These are phyloP conservation scores for Pseudogymnoascus sp. DNA, from an alignment of 2,329 filamentous ascomycete genomes.

Conservation along the genomic window DNA sequence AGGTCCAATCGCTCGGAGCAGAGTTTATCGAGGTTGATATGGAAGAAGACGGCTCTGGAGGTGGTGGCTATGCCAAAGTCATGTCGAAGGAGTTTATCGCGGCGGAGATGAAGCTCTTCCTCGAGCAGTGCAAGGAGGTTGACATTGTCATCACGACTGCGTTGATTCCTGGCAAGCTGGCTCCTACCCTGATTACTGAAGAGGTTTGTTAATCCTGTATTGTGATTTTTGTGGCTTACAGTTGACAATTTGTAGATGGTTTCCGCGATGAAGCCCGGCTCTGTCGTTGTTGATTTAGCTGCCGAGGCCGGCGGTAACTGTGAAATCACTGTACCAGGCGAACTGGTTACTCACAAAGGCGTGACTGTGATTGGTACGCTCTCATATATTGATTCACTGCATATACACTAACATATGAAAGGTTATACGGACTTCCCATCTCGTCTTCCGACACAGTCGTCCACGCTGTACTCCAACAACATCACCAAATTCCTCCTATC, in stretches of 20 bases:
- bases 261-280: slow-evolving; percentile 70
- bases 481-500: slow-evolving; percentile 83
- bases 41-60: slow-evolving; percentile 73
- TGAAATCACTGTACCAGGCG: slow-evolving; percentile 66
- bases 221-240: background rate
- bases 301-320: slow-evolving; percentile 86
- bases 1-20: slow-evolving; percentile 81
- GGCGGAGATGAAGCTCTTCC: slow-evolving; percentile 86
- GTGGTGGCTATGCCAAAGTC: slow-evolving; percentile 83
- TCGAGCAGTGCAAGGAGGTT: slow-evolving; percentile 76
- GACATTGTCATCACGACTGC: slow-evolving; percentile 91
- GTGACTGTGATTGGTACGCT: slow-evolving; percentile 71
- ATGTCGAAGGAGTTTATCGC: slow-evolving; percentile 93
- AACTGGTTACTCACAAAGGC: slow-evolving; percentile 62
- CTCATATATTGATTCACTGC: background rate
- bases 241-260: slow-evolving; percentile 43
- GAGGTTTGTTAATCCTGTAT: slow-evolving; percentile 30
- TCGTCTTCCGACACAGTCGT: slow-evolving; percentile 77
- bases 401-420: slow-evolving; percentile 26
- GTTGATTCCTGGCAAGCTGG: slow-evolving; percentile 76
- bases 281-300: slow-evolving; percentile 79
- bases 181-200: slow-evolving; percentile 76
- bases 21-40: slow-evolving; percentile 85
- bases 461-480: slow-evolving; percentile 87
- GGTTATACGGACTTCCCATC: slow-evolving; percentile 84